A percentile compares a stretch with the other conserved stretches of the same genome.
Evolutionary conservation across 2,329 filamentous ascomycete species (phyloP).

Genomic region (Botrytis hyacinthi): DNA sequence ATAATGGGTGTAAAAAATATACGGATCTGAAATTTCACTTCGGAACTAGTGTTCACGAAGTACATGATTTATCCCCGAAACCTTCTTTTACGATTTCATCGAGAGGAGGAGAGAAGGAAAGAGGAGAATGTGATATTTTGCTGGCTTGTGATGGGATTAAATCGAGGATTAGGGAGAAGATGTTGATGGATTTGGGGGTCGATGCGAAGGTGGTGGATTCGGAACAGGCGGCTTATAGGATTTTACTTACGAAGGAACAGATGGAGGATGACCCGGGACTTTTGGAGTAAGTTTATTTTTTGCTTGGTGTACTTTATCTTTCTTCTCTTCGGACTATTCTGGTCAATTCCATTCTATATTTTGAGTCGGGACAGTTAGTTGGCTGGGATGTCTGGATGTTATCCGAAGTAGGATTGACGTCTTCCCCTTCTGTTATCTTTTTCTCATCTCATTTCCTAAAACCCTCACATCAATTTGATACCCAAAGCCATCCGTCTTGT

Average conservation of each 20-base stretch:
- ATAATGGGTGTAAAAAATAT: constrained; percentile 64
- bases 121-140: constrained; percentile 53
- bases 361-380: neutral
- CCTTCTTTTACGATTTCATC: constrained; percentile 60
- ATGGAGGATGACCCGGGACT: constrained; percentile 64
- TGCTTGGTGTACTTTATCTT: neutral
- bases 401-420: neutral
- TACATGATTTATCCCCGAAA: constrained; percentile 56
- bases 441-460: neutral
- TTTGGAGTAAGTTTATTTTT: neutral
- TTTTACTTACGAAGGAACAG: constrained; percentile 67
- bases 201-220: constrained; percentile 56
- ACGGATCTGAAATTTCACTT: constrained; percentile 67
- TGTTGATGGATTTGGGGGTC: constrained; percentile 50
- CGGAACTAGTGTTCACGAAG: constrained; percentile 51
- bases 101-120: constrained; percentile 45
- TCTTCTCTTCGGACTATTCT: neutral
- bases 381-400: neutral
- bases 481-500: constrained; percentile 22
- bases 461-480: neutral
- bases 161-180: constrained; percentile 48
- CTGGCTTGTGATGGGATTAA: constrained; percentile 58
- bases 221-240: constrained; percentile 74
- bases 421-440: neutral
- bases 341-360: neutral